A percentile compares a stretch with the other conserved stretches of the same genome.
Conservation (phyloP, 495 filamentous ascomycete species). For the Xylaria palmicola region DNA sequence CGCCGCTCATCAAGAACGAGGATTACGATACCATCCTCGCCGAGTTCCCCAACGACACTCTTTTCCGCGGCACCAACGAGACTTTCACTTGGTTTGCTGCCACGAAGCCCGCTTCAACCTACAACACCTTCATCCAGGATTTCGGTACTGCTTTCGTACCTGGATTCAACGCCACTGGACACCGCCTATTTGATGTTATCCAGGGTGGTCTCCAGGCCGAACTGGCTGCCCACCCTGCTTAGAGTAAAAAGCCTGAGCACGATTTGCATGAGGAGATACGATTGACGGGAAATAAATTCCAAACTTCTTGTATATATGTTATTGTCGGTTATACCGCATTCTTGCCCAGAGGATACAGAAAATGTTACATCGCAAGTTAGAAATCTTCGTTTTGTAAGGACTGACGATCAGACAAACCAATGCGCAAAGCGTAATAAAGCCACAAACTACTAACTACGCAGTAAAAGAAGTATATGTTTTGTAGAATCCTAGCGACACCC, state of each 20-base stretch:
- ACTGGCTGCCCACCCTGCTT: background rate
- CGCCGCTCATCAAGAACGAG: conserved; percentile 7
- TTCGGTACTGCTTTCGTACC: conserved; percentile 13
- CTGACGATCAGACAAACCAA: too few species aligned
- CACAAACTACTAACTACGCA: too few species aligned
- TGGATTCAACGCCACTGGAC: conserved; percentile 13
- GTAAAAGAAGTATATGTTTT: too few species aligned
- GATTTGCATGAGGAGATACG: background rate
- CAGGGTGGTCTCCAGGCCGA: conserved; percentile 5
- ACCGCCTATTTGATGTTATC: conserved; percentile 12
- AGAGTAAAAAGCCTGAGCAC: too few species aligned
- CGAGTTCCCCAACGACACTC: conserved; percentile 38
- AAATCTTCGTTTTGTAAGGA: too few species aligned
- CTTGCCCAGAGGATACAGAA: too few species aligned
- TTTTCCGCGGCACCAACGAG: conserved; percentile 26
- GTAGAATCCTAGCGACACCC: too few species aligned
- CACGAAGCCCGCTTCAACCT: conserved; percentile 20
- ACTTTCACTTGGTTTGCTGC: conserved; percentile 28
- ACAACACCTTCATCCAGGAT: conserved; percentile 16
- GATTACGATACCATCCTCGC: conserved; percentile 39
- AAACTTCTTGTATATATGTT: background rate
- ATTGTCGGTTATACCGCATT: too few species aligned
- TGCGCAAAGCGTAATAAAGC: too few species aligned
- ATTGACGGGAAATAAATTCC: background rate
- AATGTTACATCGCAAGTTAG: too few species aligned